Percentiles rank a stretch among this genome's conserved stretches.
phyloP scores from a whole-genome alignment of 768 basidiomycete genomes.

The Lanmaoa pseudosensibilis region DNA sequence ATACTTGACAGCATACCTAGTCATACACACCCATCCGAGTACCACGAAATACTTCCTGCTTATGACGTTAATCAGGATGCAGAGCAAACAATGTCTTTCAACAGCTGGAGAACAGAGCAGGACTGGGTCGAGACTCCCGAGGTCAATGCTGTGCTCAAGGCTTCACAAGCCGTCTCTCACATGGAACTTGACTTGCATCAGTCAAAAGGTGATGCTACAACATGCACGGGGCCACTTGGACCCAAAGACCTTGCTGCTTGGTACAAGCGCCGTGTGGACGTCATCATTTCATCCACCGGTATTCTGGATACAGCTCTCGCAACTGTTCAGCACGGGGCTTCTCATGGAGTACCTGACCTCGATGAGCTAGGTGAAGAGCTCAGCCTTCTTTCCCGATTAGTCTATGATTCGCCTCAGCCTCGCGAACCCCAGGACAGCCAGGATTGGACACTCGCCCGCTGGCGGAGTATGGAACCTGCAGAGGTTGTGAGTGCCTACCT shows the following conservation, averaged over 20 bases:
- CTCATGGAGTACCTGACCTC: constrained; percentile 71
- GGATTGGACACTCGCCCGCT: constrained; percentile 77
- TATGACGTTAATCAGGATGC: constrained; percentile 48
- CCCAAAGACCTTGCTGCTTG: constrained; percentile 55
- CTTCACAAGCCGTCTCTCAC: constrained; percentile 21
- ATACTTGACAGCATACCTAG: constrained; percentile 77
- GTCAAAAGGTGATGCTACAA: constrained; percentile 5
- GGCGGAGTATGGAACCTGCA: constrained; percentile 66
- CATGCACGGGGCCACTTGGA: constrained; percentile 12
- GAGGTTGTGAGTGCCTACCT: constrained; percentile 77
- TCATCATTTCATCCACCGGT: constrained; percentile 64
- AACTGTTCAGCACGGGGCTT: constrained; percentile 82
- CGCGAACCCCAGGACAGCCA: constrained; percentile 41
- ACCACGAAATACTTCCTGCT: constrained; percentile 60
- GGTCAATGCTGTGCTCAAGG: constrained; percentile 43
- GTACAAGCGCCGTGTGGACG: constrained; percentile 69
- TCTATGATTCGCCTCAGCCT: constrained; percentile 73
- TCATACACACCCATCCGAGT: constrained; percentile 64
- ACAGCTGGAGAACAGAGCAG: constrained; percentile 49
- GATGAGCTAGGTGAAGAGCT: constrained; percentile 92
- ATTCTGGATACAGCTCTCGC: constrained; percentile 78
- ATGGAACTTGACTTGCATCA: constrained; percentile 13
- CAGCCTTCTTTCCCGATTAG: constrained; percentile 78
- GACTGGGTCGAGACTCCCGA: constrained; percentile 60
- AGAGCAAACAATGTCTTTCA: constrained; percentile 38